Conservation (phyloP, 73 alveolate species). For the Durusdinium trenchii region DNA sequence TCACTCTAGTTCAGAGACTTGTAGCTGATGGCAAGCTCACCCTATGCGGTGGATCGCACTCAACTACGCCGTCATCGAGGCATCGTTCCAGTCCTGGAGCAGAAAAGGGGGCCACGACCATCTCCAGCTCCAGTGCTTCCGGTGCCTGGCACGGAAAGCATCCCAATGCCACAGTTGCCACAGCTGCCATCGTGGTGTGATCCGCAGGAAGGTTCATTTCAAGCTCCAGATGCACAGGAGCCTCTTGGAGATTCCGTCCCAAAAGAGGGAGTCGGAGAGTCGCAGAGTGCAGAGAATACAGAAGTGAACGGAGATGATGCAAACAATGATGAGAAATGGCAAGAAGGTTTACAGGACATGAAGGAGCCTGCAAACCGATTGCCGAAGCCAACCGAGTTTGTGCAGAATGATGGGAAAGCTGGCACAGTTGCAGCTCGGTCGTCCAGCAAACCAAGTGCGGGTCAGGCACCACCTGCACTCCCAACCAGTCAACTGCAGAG, state of each 20-base stretch:
- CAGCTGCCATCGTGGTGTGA: constrained; percentile 5
- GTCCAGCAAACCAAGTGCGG: background rate
- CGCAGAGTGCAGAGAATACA: background rate
- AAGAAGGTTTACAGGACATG: background rate
- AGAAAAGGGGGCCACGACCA: constrained; percentile 9
- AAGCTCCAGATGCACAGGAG: too few species aligned
- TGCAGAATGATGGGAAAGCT: background rate
- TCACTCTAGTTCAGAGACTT: too few species aligned
- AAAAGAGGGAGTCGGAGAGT: background rate
- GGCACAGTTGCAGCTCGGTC: background rate
- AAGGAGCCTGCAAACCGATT: constrained; percentile 29
- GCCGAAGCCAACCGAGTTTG: constrained; percentile 45
- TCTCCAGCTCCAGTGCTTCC: background rate
- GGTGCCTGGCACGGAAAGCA: constrained; percentile 14
- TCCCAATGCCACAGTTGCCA: constrained; percentile 25
- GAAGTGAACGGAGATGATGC: background rate
- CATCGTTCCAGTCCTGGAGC: constrained; percentile 49
- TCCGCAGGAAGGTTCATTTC: background rate
- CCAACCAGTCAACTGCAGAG: too few species aligned
- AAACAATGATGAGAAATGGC: background rate
- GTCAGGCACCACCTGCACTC: background rate
- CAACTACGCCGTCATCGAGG: constrained; percentile 40
- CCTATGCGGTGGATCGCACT: constrained; percentile 44
- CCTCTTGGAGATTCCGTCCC: background rate
- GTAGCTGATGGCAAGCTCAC: constrained; percentile 38